phyloP scores from a whole-genome alignment of 2,329 filamentous ascomycete species.

The Ceratocystis alfenasii region DNA sequence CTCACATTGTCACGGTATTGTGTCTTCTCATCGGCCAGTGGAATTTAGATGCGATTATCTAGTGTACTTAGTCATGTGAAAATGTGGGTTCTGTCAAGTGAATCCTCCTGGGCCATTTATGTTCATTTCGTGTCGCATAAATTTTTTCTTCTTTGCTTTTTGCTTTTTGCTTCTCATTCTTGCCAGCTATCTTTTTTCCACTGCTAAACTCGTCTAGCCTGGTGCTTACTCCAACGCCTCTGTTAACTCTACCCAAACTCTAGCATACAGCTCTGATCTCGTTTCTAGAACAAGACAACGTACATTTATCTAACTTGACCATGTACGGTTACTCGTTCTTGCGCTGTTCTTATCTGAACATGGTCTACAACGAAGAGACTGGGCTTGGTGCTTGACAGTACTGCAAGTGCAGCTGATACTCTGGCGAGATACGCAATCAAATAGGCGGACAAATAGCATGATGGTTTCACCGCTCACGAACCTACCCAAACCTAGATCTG shows the following conservation, averaged over 20 bases:
- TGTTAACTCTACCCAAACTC: background rate
- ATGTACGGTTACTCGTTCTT: background rate
- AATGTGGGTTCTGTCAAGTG: constrained; percentile 17
- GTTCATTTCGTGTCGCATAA: background rate
- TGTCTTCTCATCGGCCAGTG: constrained; percentile 10
- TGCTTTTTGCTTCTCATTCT: background rate
- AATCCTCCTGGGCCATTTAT: constrained; percentile 1
- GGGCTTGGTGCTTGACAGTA: background rate
- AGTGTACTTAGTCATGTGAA: constrained; percentile 17
- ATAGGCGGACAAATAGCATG: too few species aligned
- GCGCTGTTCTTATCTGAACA: background rate
- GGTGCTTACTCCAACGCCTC: background rate
- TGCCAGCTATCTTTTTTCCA: background rate
- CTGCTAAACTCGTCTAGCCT: background rate
- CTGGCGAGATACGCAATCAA: background rate
- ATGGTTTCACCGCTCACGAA: too few species aligned
- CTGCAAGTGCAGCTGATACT: constrained; percentile 3
- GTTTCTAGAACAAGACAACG: background rate
- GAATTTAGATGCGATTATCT: constrained; percentile 21
- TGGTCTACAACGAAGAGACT: background rate
- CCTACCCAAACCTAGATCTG: constrained; percentile 33
- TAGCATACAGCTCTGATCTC: background rate
- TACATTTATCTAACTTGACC: background rate
- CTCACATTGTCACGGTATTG: too few species aligned
- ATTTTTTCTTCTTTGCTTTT: constrained; percentile 5